phyloP scores from a whole-genome alignment of 225 moss, liverwort and hornwort species.

The Pleurozium schreberi region DNA sequence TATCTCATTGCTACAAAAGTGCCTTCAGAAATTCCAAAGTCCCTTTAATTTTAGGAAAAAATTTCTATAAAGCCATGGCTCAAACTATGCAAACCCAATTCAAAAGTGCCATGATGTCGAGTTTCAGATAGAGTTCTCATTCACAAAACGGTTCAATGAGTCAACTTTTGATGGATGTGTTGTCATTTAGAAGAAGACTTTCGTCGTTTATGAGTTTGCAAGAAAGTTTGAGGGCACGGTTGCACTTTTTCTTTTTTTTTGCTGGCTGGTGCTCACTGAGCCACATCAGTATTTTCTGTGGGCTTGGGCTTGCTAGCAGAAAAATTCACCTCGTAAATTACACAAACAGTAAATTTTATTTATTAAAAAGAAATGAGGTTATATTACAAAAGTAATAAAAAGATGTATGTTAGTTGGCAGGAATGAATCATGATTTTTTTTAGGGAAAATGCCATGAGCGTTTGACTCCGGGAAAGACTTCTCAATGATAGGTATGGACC shows the following conservation, averaged over 20 bases:
- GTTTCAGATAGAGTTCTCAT: background rate
- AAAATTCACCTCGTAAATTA: background rate
- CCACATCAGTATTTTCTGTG: background rate
- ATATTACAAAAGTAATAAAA: background rate
- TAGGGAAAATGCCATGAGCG: background rate
- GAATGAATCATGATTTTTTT: background rate
- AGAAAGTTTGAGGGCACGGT: background rate
- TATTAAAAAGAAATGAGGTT: background rate
- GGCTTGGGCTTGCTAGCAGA: background rate
- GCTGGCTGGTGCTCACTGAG: background rate
- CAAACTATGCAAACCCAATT: background rate
- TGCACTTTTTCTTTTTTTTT: background rate
- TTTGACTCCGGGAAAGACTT: background rate
- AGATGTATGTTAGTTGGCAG: background rate
- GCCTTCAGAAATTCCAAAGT: background rate
- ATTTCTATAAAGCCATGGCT: background rate
- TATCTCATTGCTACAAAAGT: rapidly evolving
- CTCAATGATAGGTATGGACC: background rate
- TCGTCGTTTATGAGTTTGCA: rapidly evolving
- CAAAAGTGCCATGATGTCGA: background rate
- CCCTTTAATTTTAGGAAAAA: background rate
- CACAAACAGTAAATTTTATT: background rate
- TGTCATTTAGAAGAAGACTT: background rate
- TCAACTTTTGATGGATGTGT: background rate
- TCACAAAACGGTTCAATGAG: background rate